Evolutionary conservation across 352 stramenopile genomes (phyloP), one percentile per base, ranked within the genome.

Genomic region (Globisporangium alternatum): DNA sequence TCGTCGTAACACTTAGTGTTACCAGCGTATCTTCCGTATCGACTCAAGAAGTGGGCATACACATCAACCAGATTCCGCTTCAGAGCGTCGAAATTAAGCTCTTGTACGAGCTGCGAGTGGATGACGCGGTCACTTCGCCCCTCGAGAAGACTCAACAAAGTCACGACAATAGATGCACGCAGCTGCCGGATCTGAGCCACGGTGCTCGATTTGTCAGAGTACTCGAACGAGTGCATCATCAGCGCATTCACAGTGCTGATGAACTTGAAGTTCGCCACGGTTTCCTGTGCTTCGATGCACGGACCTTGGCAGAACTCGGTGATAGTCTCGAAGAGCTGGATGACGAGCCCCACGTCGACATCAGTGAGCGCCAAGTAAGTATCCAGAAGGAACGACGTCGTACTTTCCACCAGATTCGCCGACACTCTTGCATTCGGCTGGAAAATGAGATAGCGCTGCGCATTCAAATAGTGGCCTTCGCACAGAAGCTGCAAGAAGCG

Each of bases 251-350:
- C 81, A 17, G 76, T 75, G 58, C 80, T 87, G 52, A 93, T 79
- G 64, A 93, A 90, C 54, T 86, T 86, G 69, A 88, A 91, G 49
- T 89, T 90, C 0, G 80, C 80, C 5, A 91, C 81, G 6, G 80
- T 89, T 55, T 86, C 72, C 62, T 93, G 83, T 0, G 83, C 81
- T 78, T 90, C 83, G 12, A 77, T 61, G 47, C 83, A 93, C 1
- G 80, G 83, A 6, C 83, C 83, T 65, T 93, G 83, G n/a, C 83
- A 93, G 59, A 87, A 89, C 58, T 93, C 83, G 2, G 81, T 82
- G 31, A 93, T 85, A 5, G 83, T 91, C 44, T 90, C 80, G 60
- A 93, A 90, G 2, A 93, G 39, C 61, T 93, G 83, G 5, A 81
- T 87, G 3, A 91, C 67, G 28, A 93, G 62, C 2, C 59, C 72